Evolutionary conservation across 345 rosid genomes (phyloP).

Genomic region (Eucalyptus albens): DNA sequence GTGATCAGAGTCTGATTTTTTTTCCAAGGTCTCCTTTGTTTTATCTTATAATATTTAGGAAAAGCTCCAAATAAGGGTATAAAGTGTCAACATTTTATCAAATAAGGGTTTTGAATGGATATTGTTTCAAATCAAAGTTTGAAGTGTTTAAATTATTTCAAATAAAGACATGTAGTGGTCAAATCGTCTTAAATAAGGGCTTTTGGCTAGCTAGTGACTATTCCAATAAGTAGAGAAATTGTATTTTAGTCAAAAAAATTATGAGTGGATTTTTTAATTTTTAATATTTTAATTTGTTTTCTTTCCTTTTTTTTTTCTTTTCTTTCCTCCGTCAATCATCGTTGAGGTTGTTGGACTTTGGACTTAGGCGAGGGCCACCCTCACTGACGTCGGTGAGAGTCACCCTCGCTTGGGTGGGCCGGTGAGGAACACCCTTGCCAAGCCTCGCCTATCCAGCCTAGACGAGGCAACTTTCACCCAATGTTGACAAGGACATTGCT

Average conservation of each 20-base stretch:
- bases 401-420: rapidly evolving
- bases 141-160: too few species aligned
- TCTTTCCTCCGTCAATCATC: rapidly evolving
- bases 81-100: too few species aligned
- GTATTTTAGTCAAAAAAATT: too few species aligned
- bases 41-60: neutral
- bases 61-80: rapidly evolving
- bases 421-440: rapidly evolving
- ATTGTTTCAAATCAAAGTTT: too few species aligned
- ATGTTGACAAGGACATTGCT: too few species aligned
- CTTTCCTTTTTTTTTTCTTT: too few species aligned
- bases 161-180: rapidly evolving
- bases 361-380: rapidly evolving
- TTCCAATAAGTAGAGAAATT: rapidly evolving
- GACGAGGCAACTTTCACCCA: too few species aligned
- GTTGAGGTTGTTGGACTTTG: rapidly evolving
- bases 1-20: neutral
- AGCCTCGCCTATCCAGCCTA: rapidly evolving
- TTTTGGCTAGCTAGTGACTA: rapidly evolving
- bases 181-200: too few species aligned
- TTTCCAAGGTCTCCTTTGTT: neutral
- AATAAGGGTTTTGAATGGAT: rapidly evolving
- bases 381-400: rapidly evolving
- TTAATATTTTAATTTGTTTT: too few species aligned
- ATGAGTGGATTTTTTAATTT: too few species aligned